phyloP scores from a whole-genome alignment of 2,329 filamentous ascomycete genomes.

The Fusarium albidum region DNA sequence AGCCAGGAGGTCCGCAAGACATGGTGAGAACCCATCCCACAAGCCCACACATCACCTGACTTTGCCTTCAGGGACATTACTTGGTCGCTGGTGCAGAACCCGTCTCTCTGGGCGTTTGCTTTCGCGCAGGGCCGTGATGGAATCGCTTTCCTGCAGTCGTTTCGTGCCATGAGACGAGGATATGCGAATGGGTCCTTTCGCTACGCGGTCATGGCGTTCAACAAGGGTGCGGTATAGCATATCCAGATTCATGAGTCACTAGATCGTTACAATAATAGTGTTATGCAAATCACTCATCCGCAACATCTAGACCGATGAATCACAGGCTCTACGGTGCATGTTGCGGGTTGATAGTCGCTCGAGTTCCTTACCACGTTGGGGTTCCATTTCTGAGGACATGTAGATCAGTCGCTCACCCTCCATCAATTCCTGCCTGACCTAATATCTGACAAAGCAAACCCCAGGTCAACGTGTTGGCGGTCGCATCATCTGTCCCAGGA shows the following conservation, averaged over 20 bases:
- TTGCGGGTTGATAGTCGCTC: neutral
- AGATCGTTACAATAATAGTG: neutral
- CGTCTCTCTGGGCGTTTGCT: conserved; percentile 68
- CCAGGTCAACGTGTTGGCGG: conserved; percentile 11
- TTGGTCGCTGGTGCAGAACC: conserved; percentile 66
- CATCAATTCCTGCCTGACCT: neutral
- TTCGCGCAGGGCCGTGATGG: conserved; percentile 67
- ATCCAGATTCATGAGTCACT: too few species aligned
- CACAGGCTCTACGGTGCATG: too few species aligned
- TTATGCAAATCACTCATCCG: neutral
- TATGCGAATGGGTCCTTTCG: conserved; percentile 66
- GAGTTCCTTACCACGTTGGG: neutral
- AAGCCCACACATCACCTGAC: neutral
- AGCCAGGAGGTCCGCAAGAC: conserved; percentile 66
- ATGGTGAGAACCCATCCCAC: conserved; percentile 54
- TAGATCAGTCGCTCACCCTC: neutral
- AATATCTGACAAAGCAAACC: conserved; percentile 7
- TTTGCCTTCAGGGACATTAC: conserved; percentile 63
- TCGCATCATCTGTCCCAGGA: neutral
- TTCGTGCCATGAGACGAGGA: conserved; percentile 67
- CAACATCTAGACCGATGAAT: neutral
- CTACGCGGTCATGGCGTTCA: conserved; percentile 66
- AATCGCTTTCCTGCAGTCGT: conserved; percentile 67
- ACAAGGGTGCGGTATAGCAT: conserved; percentile 46
- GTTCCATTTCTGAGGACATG: neutral